A percentile compares a stretch with the other conserved stretches of the same genome.
phyloP scores from a whole-genome alignment of 2,329 filamentous ascomycete genomes.

The Aspergillus sp. region DNA sequence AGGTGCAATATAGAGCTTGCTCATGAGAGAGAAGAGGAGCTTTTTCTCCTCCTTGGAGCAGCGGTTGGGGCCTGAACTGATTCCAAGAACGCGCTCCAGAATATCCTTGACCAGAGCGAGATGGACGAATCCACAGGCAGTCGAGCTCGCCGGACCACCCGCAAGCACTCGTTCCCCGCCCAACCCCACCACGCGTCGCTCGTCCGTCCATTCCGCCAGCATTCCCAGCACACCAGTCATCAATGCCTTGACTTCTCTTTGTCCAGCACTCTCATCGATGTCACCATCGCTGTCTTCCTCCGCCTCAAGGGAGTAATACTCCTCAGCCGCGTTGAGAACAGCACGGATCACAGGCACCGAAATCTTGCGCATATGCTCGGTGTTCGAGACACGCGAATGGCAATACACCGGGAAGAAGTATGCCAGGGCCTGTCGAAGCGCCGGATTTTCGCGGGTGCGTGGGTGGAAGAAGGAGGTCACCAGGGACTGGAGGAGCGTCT shows the following conservation, averaged over 20 bases:
- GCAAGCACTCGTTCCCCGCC: conserved; percentile 46
- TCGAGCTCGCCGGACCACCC: conserved; percentile 52
- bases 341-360: conserved; percentile 72
- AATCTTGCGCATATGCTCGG: conserved; percentile 73
- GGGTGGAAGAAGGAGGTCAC: conserved; percentile 89
- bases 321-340: conserved; percentile 57
- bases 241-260: conserved; percentile 52
- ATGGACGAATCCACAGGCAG: conserved; percentile 72
- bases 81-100: conserved; percentile 66
- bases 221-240: conserved; percentile 72
- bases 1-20: conserved; percentile 76
- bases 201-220: conserved; percentile 93
- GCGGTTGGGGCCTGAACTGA: conserved; percentile 31
- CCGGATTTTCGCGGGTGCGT: conserved; percentile 73
- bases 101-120: conserved; percentile 74
- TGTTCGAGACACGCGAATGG: conserved; percentile 79
- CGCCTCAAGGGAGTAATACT: conserved; percentile 67
- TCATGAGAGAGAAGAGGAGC: conserved; percentile 70
- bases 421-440: conserved; percentile 78
- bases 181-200: conserved; percentile 69
- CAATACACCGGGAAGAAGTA: conserved; percentile 96
- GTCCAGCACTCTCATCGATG: conserved; percentile 73
- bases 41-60: conserved; percentile 75
- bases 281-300: conserved; percentile 73
- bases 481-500: conserved; percentile 76